Percentiles rank a stretch among this genome's conserved stretches.
Conservation (phyloP, 345 rosid species). For the Abelmoschus esculentus region DNA sequence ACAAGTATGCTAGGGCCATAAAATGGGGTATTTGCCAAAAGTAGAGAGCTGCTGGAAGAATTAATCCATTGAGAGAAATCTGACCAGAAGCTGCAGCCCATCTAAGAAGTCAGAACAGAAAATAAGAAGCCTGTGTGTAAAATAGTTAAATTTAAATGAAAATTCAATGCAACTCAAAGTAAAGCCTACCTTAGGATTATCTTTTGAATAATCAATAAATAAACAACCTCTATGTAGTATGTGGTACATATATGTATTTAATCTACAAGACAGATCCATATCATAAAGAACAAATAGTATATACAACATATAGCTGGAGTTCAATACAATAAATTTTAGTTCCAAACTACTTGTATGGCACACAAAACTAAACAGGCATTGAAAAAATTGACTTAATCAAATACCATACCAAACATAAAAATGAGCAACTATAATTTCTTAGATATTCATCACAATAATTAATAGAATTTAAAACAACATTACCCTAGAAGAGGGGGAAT, state of each 20-base stretch:
- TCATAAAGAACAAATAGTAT: neutral
- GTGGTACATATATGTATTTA: no score
- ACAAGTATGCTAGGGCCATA: conserved; percentile 89
- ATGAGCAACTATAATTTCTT: neutral
- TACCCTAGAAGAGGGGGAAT: conserved; percentile 98
- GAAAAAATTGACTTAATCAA: conserved; percentile 27
- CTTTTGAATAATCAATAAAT: neutral
- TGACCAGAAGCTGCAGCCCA: conserved; percentile 91
- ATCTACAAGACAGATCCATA: conserved; percentile 20
- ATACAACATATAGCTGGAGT: neutral
- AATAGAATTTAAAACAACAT: conserved; percentile 29
- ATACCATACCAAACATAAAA: neutral
- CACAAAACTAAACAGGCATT: neutral
- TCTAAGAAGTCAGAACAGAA: conserved; percentile 30
- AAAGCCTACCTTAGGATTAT: neutral
- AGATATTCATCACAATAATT: neutral
- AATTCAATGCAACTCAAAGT: neutral
- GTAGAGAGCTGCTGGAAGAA: conserved; percentile 91
- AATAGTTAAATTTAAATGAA: conserved; percentile 1
- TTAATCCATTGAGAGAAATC: conserved; percentile 55
- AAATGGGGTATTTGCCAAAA: conserved; percentile 99
- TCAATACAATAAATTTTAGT: conserved; percentile 5
- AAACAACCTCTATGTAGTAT: no score
- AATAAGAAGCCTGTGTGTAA: conserved; percentile 6
- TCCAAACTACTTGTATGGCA: neutral